A percentile compares a stretch with the other conserved stretches of the same genome.
These are phyloP conservation scores for Boletus huronensis DNA, from an alignment of 768 basidiomycete genomes.

Conservation along the genomic window DNA sequence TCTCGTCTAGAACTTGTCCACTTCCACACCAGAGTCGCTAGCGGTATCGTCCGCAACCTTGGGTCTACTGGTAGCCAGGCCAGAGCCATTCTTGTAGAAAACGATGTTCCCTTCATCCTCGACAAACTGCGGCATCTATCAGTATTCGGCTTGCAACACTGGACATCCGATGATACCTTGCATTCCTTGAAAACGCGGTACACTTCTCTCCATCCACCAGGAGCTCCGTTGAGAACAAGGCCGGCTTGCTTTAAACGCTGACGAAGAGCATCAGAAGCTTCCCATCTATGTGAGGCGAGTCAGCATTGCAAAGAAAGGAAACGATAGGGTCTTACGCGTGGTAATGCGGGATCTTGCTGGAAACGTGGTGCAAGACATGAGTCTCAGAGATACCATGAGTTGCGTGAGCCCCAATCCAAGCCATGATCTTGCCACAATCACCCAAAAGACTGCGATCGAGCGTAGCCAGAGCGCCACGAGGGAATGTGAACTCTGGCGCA, in stretches of 20 bases:
- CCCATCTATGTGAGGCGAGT: slow-evolving; percentile 56
- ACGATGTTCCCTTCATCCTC: slow-evolving; percentile 90
- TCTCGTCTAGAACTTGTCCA: slow-evolving; percentile 36
- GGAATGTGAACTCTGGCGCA: slow-evolving; percentile 84
- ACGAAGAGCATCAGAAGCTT: slow-evolving; percentile 83
- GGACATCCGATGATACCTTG: slow-evolving; percentile 45
- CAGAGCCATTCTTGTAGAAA: slow-evolving; percentile 87
- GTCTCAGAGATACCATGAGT: slow-evolving; percentile 95
- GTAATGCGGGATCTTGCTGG: slow-evolving; percentile 96
- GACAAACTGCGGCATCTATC: slow-evolving; percentile 57
- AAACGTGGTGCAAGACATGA: slow-evolving; percentile 88
- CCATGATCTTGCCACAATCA: slow-evolving; percentile 74
- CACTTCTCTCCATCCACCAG: slow-evolving; percentile 77
- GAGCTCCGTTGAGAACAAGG: slow-evolving; percentile 63
- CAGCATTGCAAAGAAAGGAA: not conserved
- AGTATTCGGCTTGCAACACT: not conserved
- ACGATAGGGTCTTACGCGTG: slow-evolving; percentile 50
- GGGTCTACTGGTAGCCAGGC: slow-evolving; percentile 69
- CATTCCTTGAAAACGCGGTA: slow-evolving; percentile 75
- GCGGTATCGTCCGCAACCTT: slow-evolving; percentile 56
- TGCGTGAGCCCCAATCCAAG: slow-evolving; percentile 78
- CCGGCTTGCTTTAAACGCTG: slow-evolving; percentile 59
- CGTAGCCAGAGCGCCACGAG: slow-evolving; percentile 89
- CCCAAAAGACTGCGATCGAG: slow-evolving; percentile 82
- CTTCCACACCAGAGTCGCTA: slow-evolving; percentile 68